Base-by-base conservation (phyloP, 2,329 filamentous ascomycete species). In the Fusarium proliferatum region DNA sequence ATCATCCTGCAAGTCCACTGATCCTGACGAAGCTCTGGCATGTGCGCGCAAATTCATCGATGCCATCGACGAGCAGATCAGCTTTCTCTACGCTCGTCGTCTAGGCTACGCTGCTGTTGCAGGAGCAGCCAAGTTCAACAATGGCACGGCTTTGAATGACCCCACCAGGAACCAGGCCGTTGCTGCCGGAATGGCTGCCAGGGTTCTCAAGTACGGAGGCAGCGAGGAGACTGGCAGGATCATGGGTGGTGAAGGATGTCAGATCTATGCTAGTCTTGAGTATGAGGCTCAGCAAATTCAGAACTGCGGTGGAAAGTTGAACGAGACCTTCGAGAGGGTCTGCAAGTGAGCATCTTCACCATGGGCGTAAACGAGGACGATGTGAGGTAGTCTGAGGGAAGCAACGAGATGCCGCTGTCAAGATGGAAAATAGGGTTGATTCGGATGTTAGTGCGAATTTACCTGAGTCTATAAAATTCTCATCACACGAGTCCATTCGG, bases 31-130 rank as follows among this genome's bases (percentile, higher is more conserved):
- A 43, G 49, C 64, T 19, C 30, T 51, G 5, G 42, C 49, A 1
- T 74, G 71, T n/a, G 72, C 72, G 9, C 61, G 71, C 30, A 52
- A n/a, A 19, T 74, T 69, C 12, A 74, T 74, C 12, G 62, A 74
- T 43, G 62, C 57, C 7, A 74, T 74, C 7, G 68, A 74, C 17
- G 71, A 74, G 51, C 72, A 74, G 36, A 30, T 74, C 23, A 62
- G 63, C 23, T 74, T 64, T 10, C 16, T 74, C 5, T 74, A 74
- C 33, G 68, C 72, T 5, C 68, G 72, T 1, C 64, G 72, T 2
- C 49, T 74, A 6, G 71, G 64, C 5, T 74, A 74, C 2, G 71
- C 72, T 11, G 72, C 68, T 6, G 61, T 74, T 3, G 72, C 72
- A 6, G 71, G 72, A 6, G 39, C 43, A 17, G 59, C 71, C 16